phyloP scores from a whole-genome alignment of 78 protist genomes.

The Blattamonas nauphoetae region DNA sequence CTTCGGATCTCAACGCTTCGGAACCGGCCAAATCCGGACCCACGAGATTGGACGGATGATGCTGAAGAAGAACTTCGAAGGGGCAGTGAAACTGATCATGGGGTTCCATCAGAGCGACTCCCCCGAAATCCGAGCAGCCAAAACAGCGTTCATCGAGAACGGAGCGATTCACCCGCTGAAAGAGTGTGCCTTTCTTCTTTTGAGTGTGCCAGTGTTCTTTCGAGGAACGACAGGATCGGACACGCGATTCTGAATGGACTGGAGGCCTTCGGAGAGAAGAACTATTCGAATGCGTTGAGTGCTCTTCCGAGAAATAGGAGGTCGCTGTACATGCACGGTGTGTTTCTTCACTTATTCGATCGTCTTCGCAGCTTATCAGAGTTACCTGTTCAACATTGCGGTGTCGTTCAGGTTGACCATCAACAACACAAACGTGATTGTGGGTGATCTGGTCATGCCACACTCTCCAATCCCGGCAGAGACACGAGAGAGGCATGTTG shows the following conservation, averaged over 20 bases:
- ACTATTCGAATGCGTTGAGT: neutral
- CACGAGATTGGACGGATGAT: neutral
- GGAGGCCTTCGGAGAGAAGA: neutral
- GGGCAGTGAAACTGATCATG: neutral
- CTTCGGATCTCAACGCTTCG: neutral
- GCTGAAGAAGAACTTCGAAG: neutral
- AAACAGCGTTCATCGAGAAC: no score
- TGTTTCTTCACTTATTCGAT: neutral
- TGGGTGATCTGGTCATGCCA: no score
- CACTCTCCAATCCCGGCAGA: no score
- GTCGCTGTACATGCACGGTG: conserved; percentile 1
- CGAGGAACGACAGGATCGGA: neutral
- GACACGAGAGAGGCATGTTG: no score
- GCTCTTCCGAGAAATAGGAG: neutral
- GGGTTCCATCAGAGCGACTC: neutral
- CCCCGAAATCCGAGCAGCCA: no score
- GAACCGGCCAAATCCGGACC: neutral
- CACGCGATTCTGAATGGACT: neutral
- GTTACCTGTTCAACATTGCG: neutral
- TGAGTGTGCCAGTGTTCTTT: no score
- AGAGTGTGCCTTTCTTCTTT: no score
- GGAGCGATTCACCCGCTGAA: no score
- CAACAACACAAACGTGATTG: no score
- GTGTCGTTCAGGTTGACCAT: neutral
- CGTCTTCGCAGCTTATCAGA: neutral